These are phyloP conservation scores for Phytophthora kernoviae DNA, from an alignment of 352 stramenopile species.

Conservation along the genomic window DNA sequence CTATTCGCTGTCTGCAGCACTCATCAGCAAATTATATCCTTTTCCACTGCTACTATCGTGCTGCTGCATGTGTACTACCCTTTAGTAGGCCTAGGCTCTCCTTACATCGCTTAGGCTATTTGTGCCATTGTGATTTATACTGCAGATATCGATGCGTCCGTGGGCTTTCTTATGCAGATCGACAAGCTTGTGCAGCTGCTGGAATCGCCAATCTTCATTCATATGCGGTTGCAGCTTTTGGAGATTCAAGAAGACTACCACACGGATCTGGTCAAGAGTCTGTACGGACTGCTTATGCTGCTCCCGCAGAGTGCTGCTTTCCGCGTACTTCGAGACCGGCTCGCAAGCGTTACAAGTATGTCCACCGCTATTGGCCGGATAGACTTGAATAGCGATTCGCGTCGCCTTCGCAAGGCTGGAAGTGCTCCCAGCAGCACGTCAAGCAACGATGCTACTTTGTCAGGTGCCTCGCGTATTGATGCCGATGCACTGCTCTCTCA, in stretches of 20 bases:
- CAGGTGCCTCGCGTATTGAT: conserved; percentile 43
- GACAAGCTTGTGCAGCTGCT: conserved; percentile 99
- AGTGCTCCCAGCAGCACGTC: conserved; percentile 15
- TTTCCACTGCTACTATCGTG: conserved; percentile 7
- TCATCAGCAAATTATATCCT: conserved; percentile 96
- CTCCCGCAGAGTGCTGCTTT: conserved; percentile 94
- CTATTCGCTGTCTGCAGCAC: conserved; percentile 96
- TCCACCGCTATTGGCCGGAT: conserved; percentile 81
- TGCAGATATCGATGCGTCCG: conserved; percentile 96
- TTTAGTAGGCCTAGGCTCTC: conserved; percentile 2
- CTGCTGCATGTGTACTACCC: conserved; percentile 10
- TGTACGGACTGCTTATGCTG: conserved; percentile 98
- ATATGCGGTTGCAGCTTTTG: conserved; percentile 97
- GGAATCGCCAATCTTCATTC: conserved; percentile 99
- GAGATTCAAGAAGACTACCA: conserved; percentile 96
- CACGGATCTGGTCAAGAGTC: conserved; percentile 95
- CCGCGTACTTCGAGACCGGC: conserved; percentile 78
- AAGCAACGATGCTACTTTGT: conserved; percentile 15
- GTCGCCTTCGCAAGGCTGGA: conserved; percentile 21
- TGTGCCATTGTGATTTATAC: conserved; percentile 34
- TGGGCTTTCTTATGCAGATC: conserved; percentile 99
- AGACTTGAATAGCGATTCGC: conserved; percentile 49
- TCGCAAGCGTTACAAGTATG: conserved; percentile 89
- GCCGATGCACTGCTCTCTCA: conserved; percentile 62
- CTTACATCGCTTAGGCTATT: conserved; percentile 41